Evolutionary conservation across 2,329 filamentous ascomycete species (phyloP).

Genomic region (Anisogramma anomala): DNA sequence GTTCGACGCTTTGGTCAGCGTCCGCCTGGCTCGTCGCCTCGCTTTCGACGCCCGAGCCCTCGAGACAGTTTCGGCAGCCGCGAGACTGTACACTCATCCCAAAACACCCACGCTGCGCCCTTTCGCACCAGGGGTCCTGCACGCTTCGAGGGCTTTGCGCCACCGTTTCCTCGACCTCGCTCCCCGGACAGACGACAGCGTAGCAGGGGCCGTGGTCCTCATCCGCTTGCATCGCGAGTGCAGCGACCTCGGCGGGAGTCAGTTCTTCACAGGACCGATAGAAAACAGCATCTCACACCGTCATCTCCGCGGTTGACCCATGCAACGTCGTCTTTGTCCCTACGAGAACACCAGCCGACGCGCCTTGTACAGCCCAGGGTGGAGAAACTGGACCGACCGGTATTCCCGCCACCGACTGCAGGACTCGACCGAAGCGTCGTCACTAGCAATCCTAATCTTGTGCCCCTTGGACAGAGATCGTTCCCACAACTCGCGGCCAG

Average conservation of each 20-base stretch:
- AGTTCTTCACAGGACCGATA: slow-evolving; percentile 8
- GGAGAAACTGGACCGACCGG: too few species aligned
- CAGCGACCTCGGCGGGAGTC: slow-evolving; percentile 13
- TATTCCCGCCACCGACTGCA: slow-evolving; percentile 18
- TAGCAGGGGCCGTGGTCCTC: slow-evolving; percentile 19
- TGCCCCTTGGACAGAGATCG: slow-evolving; percentile 14
- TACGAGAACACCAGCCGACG: slow-evolving; percentile 18
- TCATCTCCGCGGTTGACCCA: slow-evolving; percentile 8
- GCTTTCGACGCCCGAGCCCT: slow-evolving; percentile 16
- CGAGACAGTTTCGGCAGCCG: slow-evolving; percentile 29
- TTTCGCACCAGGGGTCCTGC: slow-evolving; percentile 10
- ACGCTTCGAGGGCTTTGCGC: slow-evolving; percentile 6
- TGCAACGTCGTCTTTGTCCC: slow-evolving; percentile 11
- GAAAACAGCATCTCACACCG: slow-evolving; percentile 8
- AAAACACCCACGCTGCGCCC: slow-evolving; percentile 13
- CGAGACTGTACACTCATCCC: slow-evolving; percentile 24
- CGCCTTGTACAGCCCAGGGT: too few species aligned
- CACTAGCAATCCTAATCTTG: slow-evolving; percentile 15
- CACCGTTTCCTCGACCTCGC: slow-evolving; percentile 16
- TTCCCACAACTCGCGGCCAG: slow-evolving; percentile 16
- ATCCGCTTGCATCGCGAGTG: slow-evolving; percentile 14
- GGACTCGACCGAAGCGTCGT: slow-evolving; percentile 12
- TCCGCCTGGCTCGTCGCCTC: slow-evolving; percentile 18
- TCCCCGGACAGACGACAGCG: slow-evolving; percentile 18
- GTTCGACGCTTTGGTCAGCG: slow-evolving; percentile 25